phyloP scores from a whole-genome alignment of 2,329 filamentous ascomycete species.

The Diaporthe helianthi region DNA sequence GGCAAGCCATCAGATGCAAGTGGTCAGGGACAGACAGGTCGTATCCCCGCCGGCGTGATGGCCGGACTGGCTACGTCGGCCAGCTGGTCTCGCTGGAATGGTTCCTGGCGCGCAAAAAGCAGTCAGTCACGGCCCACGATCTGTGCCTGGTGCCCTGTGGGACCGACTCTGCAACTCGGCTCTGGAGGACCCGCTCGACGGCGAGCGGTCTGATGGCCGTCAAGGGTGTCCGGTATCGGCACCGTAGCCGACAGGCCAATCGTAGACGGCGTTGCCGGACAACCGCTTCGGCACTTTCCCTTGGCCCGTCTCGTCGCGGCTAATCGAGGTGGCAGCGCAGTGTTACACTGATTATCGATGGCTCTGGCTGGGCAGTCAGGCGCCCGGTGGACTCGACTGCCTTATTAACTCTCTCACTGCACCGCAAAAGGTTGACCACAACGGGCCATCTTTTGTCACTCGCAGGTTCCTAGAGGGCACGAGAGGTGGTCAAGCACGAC shows the following conservation, averaged over 20 bases:
- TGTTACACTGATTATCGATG: not conserved
- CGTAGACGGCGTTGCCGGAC: slow-evolving; percentile 23
- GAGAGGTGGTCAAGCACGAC: not conserved
- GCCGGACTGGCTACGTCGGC: not conserved
- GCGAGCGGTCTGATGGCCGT: slow-evolving; percentile 9
- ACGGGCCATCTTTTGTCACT: not conserved
- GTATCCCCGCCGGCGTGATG: slow-evolving; percentile 2
- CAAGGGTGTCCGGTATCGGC: slow-evolving; percentile 34
- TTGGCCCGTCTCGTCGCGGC: slow-evolving; percentile 2
- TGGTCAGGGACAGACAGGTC: slow-evolving; percentile 2
- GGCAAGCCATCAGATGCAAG: not conserved
- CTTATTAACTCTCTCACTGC: not conserved
- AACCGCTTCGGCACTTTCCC: slow-evolving; percentile 23
- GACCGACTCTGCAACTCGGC: slow-evolving; percentile 25
- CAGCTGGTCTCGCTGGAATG: not conserved
- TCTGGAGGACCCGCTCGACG: slow-evolving; percentile 10
- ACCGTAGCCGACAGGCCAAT: slow-evolving; percentile 25
- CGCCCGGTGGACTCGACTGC: not conserved
- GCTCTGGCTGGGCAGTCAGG: not conserved
- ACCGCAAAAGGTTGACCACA: too few species aligned
- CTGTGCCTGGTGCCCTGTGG: slow-evolving; percentile 11
- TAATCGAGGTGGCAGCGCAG: not conserved
- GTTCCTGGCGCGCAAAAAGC: not conserved
- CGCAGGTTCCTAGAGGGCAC: not conserved
- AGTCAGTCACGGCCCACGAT: slow-evolving; percentile 20